Base-by-base conservation (phyloP, 2,329 filamentous ascomycete genomes). In the Westerdykella aurantiaca region DNA sequence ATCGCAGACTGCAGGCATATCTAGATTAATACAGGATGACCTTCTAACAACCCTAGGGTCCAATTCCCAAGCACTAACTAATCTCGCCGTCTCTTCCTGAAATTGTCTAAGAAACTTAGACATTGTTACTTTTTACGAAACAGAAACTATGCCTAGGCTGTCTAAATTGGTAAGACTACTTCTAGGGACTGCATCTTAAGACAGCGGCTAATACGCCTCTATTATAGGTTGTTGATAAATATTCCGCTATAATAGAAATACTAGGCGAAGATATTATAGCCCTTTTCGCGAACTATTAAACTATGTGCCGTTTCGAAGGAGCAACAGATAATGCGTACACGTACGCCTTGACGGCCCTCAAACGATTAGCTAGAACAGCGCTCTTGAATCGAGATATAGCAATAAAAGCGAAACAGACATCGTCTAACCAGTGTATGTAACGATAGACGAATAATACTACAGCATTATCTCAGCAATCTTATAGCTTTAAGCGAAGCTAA, bases 401-500 rank as follows among this genome's bases (percentile, higher is more conserved):
- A 49, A 44, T 6, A 34, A 51, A 47, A 31, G 34, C 31, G 16
- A 41, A 44, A 17, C 37, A 43, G 29, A 40, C 14, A 40, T 50
- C 45, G 37, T 47, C 46, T 33, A 48, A 45, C 33, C 39, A 37
- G 37, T 55, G 52, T 55, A 54, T 44, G 50, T 54, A 45, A 31
- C 34, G n/a, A 39, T 25, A 17, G 9, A 25, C 9, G 17, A 42
- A 41, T 43, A 16, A 31, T 17, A 31, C 13, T 31, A 39, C 14
- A 41, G 34, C 6, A 38, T 37, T 34, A 45, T 40, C 49, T 56
- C 49, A 53, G 38, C 37, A 45, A 43, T 34, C 16, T 14, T 12
- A 34, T 40, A 70, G 67, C 56, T 23, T 52, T 69, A 11, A 64
- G 43, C 38, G 57, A 64, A 17, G 37, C 55, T 4, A 67, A 70